Conservation (phyloP, 768 basidiomycete species). For the Suillus hirtellus region DNA sequence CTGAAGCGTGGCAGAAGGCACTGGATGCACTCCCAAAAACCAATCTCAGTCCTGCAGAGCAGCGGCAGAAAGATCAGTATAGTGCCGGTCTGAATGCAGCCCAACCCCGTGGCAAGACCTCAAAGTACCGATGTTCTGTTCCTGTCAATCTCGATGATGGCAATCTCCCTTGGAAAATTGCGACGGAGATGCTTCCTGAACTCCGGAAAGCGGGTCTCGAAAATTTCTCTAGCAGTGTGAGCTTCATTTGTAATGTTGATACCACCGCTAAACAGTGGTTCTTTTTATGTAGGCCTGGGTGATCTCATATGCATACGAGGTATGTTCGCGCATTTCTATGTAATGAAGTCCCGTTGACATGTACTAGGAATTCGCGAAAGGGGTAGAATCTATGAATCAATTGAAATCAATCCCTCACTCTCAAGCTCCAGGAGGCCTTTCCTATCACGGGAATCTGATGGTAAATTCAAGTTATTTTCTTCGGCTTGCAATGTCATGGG, state of each 20-base stretch:
- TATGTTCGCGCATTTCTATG: not conserved
- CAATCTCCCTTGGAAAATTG: constrained; percentile 9
- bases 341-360: not conserved
- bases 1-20: constrained; percentile 28
- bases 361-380: constrained; percentile 12
- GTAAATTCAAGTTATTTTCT: not conserved
- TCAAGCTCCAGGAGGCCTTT: not conserved
- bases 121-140: not conserved
- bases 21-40: constrained; percentile 30
- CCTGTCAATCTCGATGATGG: not conserved
- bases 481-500: not conserved
- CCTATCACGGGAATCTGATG: not conserved
- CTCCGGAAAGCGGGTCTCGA: not conserved
- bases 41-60: constrained; percentile 31
- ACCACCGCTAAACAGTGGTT: not conserved
- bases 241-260: not conserved
- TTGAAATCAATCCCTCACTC: not conserved
- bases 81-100: constrained; percentile 24
- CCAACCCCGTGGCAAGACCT: constrained; percentile 21
- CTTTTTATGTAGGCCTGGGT: constrained; percentile 21
- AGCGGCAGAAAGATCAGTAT: constrained; percentile 39
- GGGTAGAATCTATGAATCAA: constrained; percentile 6
- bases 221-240: constrained; percentile 7
- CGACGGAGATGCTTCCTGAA: constrained; percentile 10
- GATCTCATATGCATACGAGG: constrained; percentile 19